Base-by-base conservation (phyloP, 352 stramenopile species). In the Phytopythium aichiense region DNA sequence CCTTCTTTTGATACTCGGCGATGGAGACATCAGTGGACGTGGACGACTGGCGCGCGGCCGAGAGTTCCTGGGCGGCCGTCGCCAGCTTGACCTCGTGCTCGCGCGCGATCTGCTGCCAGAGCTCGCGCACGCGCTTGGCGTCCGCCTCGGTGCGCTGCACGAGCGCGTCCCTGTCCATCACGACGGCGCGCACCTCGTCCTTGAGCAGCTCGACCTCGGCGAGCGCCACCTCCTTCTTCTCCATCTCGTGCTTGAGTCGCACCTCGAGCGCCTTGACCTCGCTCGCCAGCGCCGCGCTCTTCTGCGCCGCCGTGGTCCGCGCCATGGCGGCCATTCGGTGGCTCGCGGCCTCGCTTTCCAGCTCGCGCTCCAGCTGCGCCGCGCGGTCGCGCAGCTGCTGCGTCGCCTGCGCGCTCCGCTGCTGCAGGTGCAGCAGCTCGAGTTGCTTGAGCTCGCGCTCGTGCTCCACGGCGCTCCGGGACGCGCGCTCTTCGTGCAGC, bases 31-130 rank as follows among this genome's bases (percentile, higher is more conserved):
- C 74, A 0, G 61, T 43, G 45, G 65, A 60, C 0, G 69, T 61
- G 13, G 63, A 73, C 5, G 52, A 43, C 51, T 83, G 64, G 9
- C 69, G 63, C 11, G 66, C 60, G 23, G 67, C 71, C 2, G 81
- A 60, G 13, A 91, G 65, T 51, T 89, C 76, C 16, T 69, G 60
- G 12, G 69, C 67, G 12, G 88, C 58, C 7, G 64, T 60, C 46
- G 79, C 71, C 12, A 82, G 63, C 63, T 92, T 77, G 6, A 70
- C 73, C 56, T 85, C 71, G 60, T 94, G 83, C 65, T 92, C 81
- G 28, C 67, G 72, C 35, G 73, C 77, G 62, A 92, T 91, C 68
- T 92, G 81, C 51, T 88, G 77, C 81, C 83, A 92, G 22, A 94
- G 66, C 58, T 89, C 79, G n/a, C 83, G 71, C 53, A 94, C 74